Evolutionary conservation across 2,329 filamentous ascomycete genomes (phyloP).

Genomic region (Stachybotrys chartarum): DNA sequence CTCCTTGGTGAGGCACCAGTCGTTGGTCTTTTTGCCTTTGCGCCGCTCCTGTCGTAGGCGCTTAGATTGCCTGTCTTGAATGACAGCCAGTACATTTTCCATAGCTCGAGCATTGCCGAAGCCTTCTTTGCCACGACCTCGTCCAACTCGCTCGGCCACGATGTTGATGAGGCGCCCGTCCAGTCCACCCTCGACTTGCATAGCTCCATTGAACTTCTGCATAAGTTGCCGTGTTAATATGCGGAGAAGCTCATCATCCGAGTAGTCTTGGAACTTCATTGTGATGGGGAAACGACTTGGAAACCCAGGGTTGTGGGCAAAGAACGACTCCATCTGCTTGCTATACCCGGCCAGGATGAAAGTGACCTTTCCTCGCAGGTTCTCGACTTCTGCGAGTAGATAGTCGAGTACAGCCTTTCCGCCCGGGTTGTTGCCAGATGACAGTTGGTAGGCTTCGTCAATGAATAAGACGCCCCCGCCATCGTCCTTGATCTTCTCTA

Average conservation of each 20-base stretch:
- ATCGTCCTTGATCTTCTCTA: conserved; percentile 39
- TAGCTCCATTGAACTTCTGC: conserved; percentile 43
- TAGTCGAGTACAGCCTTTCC: conserved; percentile 62
- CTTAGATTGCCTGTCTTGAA: conserved; percentile 51
- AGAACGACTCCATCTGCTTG: conserved; percentile 71
- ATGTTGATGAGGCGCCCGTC: conserved; percentile 59
- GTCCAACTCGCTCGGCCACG: conserved; percentile 51
- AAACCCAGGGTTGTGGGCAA: conserved; percentile 65
- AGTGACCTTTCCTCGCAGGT: conserved; percentile 59
- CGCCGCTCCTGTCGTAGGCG: conserved; percentile 43
- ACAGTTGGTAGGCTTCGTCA: conserved; percentile 72
- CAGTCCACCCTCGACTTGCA: conserved; percentile 53
- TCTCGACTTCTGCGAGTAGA: conserved; percentile 66
- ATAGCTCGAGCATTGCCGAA: conserved; percentile 69
- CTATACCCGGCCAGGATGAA: conserved; percentile 69
- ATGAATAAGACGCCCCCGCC: conserved; percentile 69
- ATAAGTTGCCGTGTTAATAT: conserved; percentile 53
- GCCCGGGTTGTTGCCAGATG: conserved; percentile 47
- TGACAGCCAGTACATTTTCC: conserved; percentile 50
- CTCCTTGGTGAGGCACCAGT: conserved; percentile 53
- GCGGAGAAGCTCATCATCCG: conserved; percentile 52
- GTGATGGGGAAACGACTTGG: conserved; percentile 60
- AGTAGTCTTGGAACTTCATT: conserved; percentile 64
- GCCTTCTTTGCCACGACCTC: conserved; percentile 54
- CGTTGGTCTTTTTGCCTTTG: conserved; percentile 36